Evolutionary conservation across 2,329 filamentous ascomycete species (phyloP).

Genomic region (Colletotrichum endophyticum): DNA sequence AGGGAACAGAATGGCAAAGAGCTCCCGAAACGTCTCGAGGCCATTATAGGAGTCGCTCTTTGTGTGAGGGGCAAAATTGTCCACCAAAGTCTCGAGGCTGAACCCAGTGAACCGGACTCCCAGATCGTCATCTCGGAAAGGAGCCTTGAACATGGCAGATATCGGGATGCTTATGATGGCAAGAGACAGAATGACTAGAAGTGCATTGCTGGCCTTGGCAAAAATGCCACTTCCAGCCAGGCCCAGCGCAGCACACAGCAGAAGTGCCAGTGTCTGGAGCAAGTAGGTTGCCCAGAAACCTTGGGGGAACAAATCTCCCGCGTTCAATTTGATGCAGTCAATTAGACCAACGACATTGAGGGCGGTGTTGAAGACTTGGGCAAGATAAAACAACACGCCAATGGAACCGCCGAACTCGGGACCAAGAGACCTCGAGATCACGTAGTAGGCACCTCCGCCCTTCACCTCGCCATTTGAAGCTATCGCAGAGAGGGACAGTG

Average conservation of each 20-base stretch:
- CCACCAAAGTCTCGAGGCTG: slow-evolving; percentile 70
- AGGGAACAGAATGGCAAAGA: slow-evolving; percentile 88
- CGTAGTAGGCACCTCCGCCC: slow-evolving; percentile 86
- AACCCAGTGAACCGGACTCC: slow-evolving; percentile 80
- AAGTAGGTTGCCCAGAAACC: slow-evolving; percentile 80
- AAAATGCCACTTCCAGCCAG: slow-evolving; percentile 82
- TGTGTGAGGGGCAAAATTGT: slow-evolving; percentile 77
- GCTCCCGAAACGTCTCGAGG: slow-evolving; percentile 74
- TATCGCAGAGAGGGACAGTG: slow-evolving; percentile 85
- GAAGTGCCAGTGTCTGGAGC: slow-evolving; percentile 73
- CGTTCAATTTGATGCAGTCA: slow-evolving; percentile 80
- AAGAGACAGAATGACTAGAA: slow-evolving; percentile 73
- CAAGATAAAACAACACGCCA: slow-evolving; percentile 87
- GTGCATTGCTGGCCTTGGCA: slow-evolving; percentile 77
- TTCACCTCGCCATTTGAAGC: slow-evolving; percentile 89
- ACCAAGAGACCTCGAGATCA: slow-evolving; percentile 84
- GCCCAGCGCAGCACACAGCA: slow-evolving; percentile 76
- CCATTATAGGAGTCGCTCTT: slow-evolving; percentile 66
- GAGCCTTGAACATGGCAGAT: slow-evolving; percentile 71
- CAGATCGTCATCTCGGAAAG: slow-evolving; percentile 67
- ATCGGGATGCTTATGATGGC: slow-evolving; percentile 83
- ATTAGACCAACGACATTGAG: slow-evolving; percentile 88
- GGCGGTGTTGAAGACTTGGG: slow-evolving; percentile 85
- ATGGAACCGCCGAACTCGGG: slow-evolving; percentile 91
- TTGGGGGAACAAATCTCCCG: slow-evolving; percentile 70